phyloP scores from a whole-genome alignment of 345 rosid species.

The Heritiera fomes region DNA sequence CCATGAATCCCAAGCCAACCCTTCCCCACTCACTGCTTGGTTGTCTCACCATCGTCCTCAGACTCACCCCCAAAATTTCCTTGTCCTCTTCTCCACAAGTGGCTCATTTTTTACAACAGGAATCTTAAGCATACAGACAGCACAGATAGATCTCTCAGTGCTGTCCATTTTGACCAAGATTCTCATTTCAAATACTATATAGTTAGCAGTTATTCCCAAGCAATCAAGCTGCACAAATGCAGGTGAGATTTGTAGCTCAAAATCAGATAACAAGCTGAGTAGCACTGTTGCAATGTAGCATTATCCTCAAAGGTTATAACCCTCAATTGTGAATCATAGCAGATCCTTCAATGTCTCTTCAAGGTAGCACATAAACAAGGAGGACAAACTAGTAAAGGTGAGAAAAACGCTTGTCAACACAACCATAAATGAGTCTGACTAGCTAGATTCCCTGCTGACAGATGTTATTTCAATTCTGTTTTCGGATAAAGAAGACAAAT shows the following conservation, averaged over 20 bases:
- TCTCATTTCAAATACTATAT: too few species aligned
- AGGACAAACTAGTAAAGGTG: constrained; percentile 29
- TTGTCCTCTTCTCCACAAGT: constrained; percentile 51
- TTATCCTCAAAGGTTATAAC: constrained; percentile 1
- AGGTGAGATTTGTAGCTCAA: constrained; percentile 44
- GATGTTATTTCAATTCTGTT: constrained; percentile 7
- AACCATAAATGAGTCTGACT: background rate
- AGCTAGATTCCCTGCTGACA: background rate
- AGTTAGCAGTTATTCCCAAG: background rate
- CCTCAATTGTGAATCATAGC: constrained; percentile 36
- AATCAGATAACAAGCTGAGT: background rate
- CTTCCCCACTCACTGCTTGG: constrained; percentile 35
- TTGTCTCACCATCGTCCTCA: constrained; percentile 30
- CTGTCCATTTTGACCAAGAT: constrained; percentile 58
- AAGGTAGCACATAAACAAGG: constrained; percentile 43
- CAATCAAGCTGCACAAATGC: constrained; percentile 48
- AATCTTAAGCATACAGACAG: constrained; percentile 51
- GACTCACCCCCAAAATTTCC: constrained; percentile 25
- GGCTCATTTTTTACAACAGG: constrained; percentile 27
- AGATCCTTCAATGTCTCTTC: constrained; percentile 65
- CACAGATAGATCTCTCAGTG: constrained; percentile 52
- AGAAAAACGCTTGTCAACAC: background rate
- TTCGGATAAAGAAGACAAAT: constrained; percentile 34
- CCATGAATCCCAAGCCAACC: constrained; percentile 42
- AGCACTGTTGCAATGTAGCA: background rate